Conservation (phyloP, 345 rosid species). For the Euclidium syriacum region DNA sequence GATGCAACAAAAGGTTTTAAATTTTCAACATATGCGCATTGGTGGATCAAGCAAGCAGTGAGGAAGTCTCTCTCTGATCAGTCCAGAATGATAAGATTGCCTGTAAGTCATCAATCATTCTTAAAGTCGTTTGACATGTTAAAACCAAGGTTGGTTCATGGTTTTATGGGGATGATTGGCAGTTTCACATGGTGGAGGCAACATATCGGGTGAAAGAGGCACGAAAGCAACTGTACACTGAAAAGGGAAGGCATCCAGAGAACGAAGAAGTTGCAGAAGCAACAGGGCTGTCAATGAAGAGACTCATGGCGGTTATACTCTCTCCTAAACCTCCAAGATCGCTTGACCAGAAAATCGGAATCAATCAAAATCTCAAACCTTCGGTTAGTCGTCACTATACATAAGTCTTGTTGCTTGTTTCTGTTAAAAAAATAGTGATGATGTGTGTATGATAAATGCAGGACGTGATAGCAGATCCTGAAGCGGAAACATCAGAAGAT, state of each 20-base stretch:
- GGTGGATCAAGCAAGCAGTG: constrained; percentile 98
- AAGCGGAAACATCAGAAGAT: constrained; percentile 70
- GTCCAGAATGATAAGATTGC: constrained; percentile 79
- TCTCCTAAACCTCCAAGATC: constrained; percentile 82
- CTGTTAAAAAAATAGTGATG: neutral
- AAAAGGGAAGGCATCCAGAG: constrained; percentile 65
- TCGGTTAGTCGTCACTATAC: constrained; percentile 40
- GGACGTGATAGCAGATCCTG: constrained; percentile 84
- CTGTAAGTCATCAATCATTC: constrained; percentile 45
- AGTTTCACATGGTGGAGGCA: constrained; percentile 97
- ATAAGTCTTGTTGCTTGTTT: neutral
- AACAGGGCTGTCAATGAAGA: constrained; percentile 84
- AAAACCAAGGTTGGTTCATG: neutral
- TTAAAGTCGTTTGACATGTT: neutral
- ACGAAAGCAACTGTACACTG: constrained; percentile 59
- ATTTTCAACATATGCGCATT: constrained; percentile 95
- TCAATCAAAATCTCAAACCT: constrained; percentile 73
- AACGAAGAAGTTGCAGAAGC: constrained; percentile 86
- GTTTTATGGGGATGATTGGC: constrained; percentile 15
- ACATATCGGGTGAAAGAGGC: constrained; percentile 89
- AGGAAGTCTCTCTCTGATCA: constrained; percentile 82
- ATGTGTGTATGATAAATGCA: constrained; percentile 23
- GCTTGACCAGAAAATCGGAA: constrained; percentile 84
- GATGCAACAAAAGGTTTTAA: constrained; percentile 96
- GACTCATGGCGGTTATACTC: constrained; percentile 66